Evolutionary conservation across 1,139 yeast genomes (phyloP), one percentile per base, ranked within the genome.

Genomic region (Hansenula lynferdii): DNA sequence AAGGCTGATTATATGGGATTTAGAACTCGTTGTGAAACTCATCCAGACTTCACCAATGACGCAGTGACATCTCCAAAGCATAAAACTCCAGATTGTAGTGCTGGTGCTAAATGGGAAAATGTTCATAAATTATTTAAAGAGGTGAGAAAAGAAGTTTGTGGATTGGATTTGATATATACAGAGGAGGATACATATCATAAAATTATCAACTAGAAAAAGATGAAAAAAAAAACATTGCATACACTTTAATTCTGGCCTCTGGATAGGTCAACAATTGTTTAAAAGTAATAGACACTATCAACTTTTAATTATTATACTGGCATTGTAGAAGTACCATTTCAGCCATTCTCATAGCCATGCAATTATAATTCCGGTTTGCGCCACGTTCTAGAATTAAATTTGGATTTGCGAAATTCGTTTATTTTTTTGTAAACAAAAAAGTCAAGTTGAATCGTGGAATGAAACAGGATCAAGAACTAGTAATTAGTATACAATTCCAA

Each of bases 71-170:
- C 35, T 11, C 52, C 53, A 18, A 28, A 11, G 5, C 12, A 18
- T 12, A 31, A 21, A 6, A 41, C 43, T 1, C 18, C 30, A 5
- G 55, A 51, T 34, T 51, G 55, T 34, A 34, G 47, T 4, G 48
- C 41, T 38, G 55, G 47, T 31, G 35, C 19, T 10, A 38, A 40
- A 15, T 51, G 54, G 55, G 53, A 48, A 19, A 12, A 23, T 6
- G 36, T 38, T 5, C 48, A 44, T 31, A 24, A 24, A 14, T 19
- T 34, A n/a, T 48, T 51, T 23, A 35, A 32, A 22, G 11, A 40
- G 22, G 36, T 42, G 6, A 44, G 55, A 36, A 38, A 32, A 30
- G 51, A 49, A 0, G 48, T 49, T n/a, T 51, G 55, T 39, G 45
- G 44, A 2, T 24, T 50, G 32, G 52, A 49, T 8, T 28, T 48